phyloP scores from a whole-genome alignment of 768 basidiomycete species.

The Cystofilobasidium capitatum region DNA sequence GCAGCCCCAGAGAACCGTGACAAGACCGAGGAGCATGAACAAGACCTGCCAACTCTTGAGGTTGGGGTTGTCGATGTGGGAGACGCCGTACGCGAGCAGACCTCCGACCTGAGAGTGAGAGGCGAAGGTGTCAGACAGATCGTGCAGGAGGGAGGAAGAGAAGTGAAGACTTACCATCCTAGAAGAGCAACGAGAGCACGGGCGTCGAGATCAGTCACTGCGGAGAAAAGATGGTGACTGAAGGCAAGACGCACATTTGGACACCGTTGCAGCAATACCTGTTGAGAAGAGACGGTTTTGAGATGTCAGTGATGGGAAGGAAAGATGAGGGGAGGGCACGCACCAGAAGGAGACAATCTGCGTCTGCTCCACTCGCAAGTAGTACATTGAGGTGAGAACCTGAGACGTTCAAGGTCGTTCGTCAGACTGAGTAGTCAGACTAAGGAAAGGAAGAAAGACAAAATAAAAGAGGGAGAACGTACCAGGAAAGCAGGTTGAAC shows the following conservation, averaged over 20 bases:
- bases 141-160: too few species aligned
- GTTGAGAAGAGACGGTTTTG: too few species aligned
- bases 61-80: slow-evolving; percentile 42
- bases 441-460: background rate
- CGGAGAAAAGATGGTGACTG: too few species aligned
- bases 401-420: too few species aligned
- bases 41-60: slow-evolving; percentile 47
- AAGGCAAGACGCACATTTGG: slow-evolving; percentile 24
- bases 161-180: too few species aligned
- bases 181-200: too few species aligned
- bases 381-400: slow-evolving; percentile 49
- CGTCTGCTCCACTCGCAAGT: slow-evolving; percentile 48
- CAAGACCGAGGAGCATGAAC: slow-evolving; percentile 31
- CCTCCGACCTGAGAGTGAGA: slow-evolving; percentile 48
- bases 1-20: slow-evolving; percentile 47
- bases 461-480: background rate
- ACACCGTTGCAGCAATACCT: slow-evolving; percentile 31
- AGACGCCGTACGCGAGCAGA: slow-evolving; percentile 48
- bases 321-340: too few species aligned
- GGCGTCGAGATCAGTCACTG: too few species aligned
- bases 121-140: slow-evolving; percentile 45
- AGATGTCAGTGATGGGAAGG: too few species aligned
- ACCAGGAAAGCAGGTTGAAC: slow-evolving; percentile 12
- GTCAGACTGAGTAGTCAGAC: background rate
- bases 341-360: slow-evolving; percentile 31